Base-by-base conservation (phyloP, 2,329 filamentous ascomycete genomes). In the Alternaria ventricosa region DNA sequence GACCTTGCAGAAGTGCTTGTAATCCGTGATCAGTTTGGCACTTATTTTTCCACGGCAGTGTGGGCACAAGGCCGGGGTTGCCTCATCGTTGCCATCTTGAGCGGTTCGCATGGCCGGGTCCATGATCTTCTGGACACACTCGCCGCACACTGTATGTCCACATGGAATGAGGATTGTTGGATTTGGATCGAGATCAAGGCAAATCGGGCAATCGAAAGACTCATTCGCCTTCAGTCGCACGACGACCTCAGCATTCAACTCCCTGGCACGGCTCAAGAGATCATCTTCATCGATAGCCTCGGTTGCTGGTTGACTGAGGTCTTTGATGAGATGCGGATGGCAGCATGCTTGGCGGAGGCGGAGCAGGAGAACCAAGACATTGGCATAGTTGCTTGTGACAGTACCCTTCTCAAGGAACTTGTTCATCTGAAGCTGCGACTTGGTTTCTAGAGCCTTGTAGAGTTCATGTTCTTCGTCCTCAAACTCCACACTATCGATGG, bases 291-390 rank as follows among this genome's bases (percentile, higher is more conserved):
- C 79, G 20, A 86, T 78, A 13, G 68, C 70, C 82, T 78, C 91
- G 0, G 90, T 89, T 0, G 90, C 90, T 1, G 89, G 90, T 0
- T 79, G 85, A 25, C 87, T 87, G 56, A 92, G 87, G 72, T 93
- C 89, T 25, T 84, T 86, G 71, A 92, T 89, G 27, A 92, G 80
- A 73, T 90, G 89, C 2, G 91, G 92, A 76, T 95, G 92, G 70
- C 92, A 94, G 72, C 90, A 93, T 20, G 90, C 90, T 78, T 95
- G 92, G 18, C 92, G 89, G n/a, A 96, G 85, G 23, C 92, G 89
- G 47, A 96, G 84, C 46, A 96, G 84, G 18, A 97, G 84, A 9
- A 96, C 90, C 22, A 97, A 83, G 46, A 97, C 90, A 68, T 90
- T 91, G 8, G 90, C 91, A 75, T 97, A 97, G 61, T 92, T 88